These are phyloP conservation scores for Hawksworthiomyces lignivorus DNA, from an alignment of 2,329 filamentous ascomycete species.

Conservation along the genomic window DNA sequence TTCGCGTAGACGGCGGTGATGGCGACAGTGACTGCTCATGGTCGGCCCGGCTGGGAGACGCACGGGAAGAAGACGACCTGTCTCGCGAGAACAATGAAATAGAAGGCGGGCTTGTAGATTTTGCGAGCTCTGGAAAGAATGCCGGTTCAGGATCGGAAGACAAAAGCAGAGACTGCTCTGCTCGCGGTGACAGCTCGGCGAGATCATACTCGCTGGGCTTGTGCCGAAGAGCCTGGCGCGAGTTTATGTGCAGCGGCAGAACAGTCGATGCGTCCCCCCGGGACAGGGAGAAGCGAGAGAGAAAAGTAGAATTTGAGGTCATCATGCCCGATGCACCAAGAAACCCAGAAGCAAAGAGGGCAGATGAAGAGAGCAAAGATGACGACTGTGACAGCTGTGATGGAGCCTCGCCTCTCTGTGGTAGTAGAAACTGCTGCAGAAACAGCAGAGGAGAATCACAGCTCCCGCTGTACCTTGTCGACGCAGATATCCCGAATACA, in stretches of 20 bases:
- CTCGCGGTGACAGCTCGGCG: constrained; percentile 23
- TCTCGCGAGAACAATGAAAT: constrained; percentile 2
- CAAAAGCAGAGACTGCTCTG: constrained; percentile 20
- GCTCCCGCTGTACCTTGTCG: background rate
- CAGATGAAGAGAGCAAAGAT: constrained; percentile 1
- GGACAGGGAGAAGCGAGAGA: constrained; percentile 22
- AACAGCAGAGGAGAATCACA: background rate
- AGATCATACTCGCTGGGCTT: constrained; percentile 27
- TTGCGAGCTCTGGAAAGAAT: background rate
- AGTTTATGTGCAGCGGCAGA: constrained; percentile 20
- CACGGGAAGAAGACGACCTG: constrained; percentile 2
- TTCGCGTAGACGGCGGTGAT: constrained; percentile 12
- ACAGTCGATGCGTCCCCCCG: constrained; percentile 17
- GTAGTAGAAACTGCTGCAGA: background rate
- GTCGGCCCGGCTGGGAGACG: constrained; percentile 7
- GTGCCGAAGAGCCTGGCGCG: constrained; percentile 19
- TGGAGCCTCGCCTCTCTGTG: no score
- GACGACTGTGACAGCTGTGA: background rate
- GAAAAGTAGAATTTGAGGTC: constrained; percentile 19
- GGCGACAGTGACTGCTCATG: background rate
- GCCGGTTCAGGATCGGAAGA: constrained; percentile 10
- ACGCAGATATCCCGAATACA: background rate
- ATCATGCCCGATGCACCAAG: no score
- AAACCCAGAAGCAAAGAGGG: no score
- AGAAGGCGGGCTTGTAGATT: background rate